Base-by-base conservation (phyloP, 208 protist genomes). In the Leishmania turanica region DNA sequence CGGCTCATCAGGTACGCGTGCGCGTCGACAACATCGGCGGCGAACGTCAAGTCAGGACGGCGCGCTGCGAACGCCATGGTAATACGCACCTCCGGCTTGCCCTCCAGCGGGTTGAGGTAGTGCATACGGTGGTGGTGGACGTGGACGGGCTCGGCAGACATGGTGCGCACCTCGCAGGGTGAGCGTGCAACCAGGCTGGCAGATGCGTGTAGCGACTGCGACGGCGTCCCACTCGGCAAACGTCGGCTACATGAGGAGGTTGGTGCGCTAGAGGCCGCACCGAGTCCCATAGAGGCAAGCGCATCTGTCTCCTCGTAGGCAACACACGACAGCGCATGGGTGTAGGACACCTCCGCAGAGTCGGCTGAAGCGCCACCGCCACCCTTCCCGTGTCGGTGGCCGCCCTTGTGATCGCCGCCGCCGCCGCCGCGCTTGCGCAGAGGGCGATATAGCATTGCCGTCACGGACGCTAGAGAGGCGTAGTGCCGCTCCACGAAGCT, bases 401-500 rank as follows among this genome's bases (percentile, higher is more conserved):
- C 49, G 21, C 37, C n/a, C 42, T 80, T 79, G n/a, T 58, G 65
- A 47, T 78, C 77, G 1, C 45, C 76, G 74, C 42, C 5, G 37
- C 37, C 37, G 42, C 40, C 72, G 21, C n/a, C 77, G 19, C 85
- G 54, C 77, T 79, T 82, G 19, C 84, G 66, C 79, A 87, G 53
- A 27, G 91, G 94, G n/a, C 92, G 86, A 79, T 90, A 95, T 45
- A 97, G 80, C 73, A 97, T 75, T 21, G 88, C 84, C 21, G 90
- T 91, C 17, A 88, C 94, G 37, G 91, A 93, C 8, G 94, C 83
- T 11, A 95, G 76, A 37, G 90, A 92, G 78, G 71, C 84, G 84
- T 97, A 97, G 75, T 96, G 95, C 42, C 88, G 88, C 75, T 86
- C 79, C 74, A 96, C 92, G 77, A 96, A 95, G 54, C 76, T 84